Base-by-base conservation (phyloP, 805 yeast genomes). In the Clavispora asparagi region DNA sequence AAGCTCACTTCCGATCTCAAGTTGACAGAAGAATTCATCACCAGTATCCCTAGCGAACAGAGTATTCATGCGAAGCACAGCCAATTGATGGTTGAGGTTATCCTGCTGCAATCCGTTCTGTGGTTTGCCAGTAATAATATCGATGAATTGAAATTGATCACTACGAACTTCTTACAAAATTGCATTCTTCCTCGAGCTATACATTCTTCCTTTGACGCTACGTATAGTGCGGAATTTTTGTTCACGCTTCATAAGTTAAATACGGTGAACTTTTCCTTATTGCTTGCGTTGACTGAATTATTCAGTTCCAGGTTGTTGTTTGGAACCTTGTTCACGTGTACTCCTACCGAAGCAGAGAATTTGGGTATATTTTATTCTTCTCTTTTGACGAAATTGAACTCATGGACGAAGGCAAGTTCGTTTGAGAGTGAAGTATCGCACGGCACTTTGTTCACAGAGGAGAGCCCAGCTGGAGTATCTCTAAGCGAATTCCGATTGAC, bases 201-300 rank as follows among this genome's bases (percentile, higher is more conserved):
- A 2, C 89, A 85, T 52, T 87, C 97, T 0, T 81, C 95, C 0
- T 78, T 83, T 51, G 97, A 90, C 66, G 95, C 97, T 0, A 70
- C 85, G 0, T 91, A 68, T 59, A 64, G 82, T 31, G 79, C 86
- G 0, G 71, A 73, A 45, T 87, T 90, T 57, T 51, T 89, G 8
- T 74, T 79, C 46, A 65, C 71, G 39, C 55, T 82, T 16, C 79
- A 82, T 45, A 59, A 65, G 0, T 42, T 70, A 23, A 50, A 62
- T 7, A 55, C 68, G 0, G 54, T 63, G 9, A 66, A 75, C 17
- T 70, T 70, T 39, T 61, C 68, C 3, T 47, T 82, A 3, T 48
- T 77, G 23, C 49, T 50, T 7, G 51, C 78, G 2, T 58, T 79
- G 27, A 72, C 79, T 32, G 61, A 60, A 16, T 64, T 89, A 23